Evolutionary conservation across 495 filamentous ascomycete species (phyloP), one percentile per base, ranked within the genome.

Genomic region (Penicillium coffeae): DNA sequence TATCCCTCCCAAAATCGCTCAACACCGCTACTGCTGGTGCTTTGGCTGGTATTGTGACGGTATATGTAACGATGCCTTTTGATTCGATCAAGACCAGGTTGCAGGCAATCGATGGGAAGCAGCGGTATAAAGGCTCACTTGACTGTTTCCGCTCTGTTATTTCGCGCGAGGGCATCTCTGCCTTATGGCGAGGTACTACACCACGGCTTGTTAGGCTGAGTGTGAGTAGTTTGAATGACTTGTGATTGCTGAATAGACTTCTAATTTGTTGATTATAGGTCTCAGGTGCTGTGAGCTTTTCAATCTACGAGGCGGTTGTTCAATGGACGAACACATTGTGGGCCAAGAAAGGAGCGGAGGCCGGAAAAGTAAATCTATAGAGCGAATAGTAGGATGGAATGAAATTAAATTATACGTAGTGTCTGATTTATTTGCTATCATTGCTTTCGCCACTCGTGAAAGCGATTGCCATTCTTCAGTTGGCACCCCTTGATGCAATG

Each of bases 1-100:
- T 50, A 30, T 38, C 19, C 0, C 13, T 40, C 1, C 22, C 42
- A 0, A 42, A 52, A n/a, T 46, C 45, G 3, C 15, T 51, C 8
- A 52, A 37, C 33, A 57, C 62, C 5, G 47, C 56, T 6, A 33
- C 40, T 4, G 48, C 60, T n/a, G 64, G 59, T 15, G 59, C 59
- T 3, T 16, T 64, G 20, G 60, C 61, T 3, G 62, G 62, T 7
- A 47, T 65, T 2, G 57, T 62, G 8, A 65, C 62, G 3, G 62
- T 62, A 14, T 63, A 79, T 35, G 65, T 66, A 1, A 85, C 80
- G 10, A 79, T 83, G 73, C 81, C 82, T 9, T 84, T 85, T 61
- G 82, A 85, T 57, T 79, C 78, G n/a, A 69, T 86, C 27, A 84
- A 86, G 68, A 85, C 82, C 19, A 59, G 77, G 44, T 69, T 72